phyloP scores from a whole-genome alignment of 495 filamentous ascomycete genomes.

The Cairneyella variabilis region DNA sequence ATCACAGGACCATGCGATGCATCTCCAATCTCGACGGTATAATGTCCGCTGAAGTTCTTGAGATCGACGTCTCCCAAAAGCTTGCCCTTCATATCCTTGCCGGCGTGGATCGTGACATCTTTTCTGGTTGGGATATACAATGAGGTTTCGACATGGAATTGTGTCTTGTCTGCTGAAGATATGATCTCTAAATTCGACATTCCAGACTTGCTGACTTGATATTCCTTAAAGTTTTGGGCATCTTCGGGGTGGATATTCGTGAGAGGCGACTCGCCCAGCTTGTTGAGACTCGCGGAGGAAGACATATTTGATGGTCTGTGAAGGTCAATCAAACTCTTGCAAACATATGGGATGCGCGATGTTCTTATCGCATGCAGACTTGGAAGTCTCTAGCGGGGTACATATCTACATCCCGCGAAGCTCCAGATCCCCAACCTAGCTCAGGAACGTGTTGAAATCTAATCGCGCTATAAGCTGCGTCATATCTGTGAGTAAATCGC shows the following conservation, averaged over 20 bases:
- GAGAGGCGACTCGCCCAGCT: neutral
- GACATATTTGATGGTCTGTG: neutral
- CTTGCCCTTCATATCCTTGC: neutral
- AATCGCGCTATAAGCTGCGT: neutral
- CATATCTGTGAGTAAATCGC: constrained; percentile 5
- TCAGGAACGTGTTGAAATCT: neutral
- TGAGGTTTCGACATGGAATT: neutral
- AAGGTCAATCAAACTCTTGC: neutral
- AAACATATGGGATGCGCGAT: neutral
- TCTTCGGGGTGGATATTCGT: neutral
- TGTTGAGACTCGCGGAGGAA: neutral
- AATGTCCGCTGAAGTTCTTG: constrained; percentile 1
- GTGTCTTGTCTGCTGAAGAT: neutral
- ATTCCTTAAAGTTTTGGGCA: neutral
- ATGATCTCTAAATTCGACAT: neutral
- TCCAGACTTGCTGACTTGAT: neutral
- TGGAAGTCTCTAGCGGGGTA: neutral
- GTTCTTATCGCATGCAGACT: constrained; percentile 4
- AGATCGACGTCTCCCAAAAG: constrained; percentile 4
- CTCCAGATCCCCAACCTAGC: no score
- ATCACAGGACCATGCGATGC: neutral
- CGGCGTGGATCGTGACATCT: neutral
- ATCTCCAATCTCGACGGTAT: neutral
- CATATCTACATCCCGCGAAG: no score
- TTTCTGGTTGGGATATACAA: neutral